Base-by-base conservation (phyloP, 2,329 filamentous ascomycete species). In the Pseudopithomyces chartarum region DNA sequence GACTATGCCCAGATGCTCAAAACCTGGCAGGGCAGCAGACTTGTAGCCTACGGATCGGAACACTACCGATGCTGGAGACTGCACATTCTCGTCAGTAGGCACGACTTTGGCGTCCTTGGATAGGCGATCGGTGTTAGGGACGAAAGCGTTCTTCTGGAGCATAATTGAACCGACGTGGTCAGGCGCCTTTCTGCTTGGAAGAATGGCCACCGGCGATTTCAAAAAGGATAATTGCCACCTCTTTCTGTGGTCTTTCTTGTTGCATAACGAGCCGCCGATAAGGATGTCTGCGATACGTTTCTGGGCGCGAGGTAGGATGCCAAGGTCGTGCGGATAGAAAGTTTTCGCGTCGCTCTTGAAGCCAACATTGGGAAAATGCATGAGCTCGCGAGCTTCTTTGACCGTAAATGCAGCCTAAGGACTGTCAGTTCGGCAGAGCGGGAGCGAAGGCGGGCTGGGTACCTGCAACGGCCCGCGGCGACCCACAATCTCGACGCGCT, bases 41-140 rank as follows among this genome's bases (percentile, higher is more conserved):
- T 91, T 92, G 79, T 99, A 99, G 6, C 95, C 95, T 42, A 99
- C 93, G n/a, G 92, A 96, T 17, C 92, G 87, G 78, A 99, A 97
- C 15, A 91, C 92, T 3, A 94, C 72, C 6, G 87, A 83, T 0
- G 92, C 87, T 0, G 85, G 81, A 5, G 96, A 65, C 3, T 81
- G 80, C 77, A 8, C 84, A 80, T 40, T 76, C 64, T 15, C 65
- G 3, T 64, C 55, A 19, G 83, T 78, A 2, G 71, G 72, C 2
- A 80, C 76, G 8, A 83, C 78, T 34, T 73, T 71, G 81, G 84
- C 77, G 82, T 86, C 56, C 70, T 82, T 65, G 45, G 83, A 74
- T 11, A 85, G 81, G 1, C 79, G 78, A 36, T 80, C 78, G 7
- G 69, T 53, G 15, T 67, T 66, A 7, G 71, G 62, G 1, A 60